Conservation (phyloP, 2,329 filamentous ascomycete genomes). For the Stagonosporopsis chrysanthemi region DNA sequence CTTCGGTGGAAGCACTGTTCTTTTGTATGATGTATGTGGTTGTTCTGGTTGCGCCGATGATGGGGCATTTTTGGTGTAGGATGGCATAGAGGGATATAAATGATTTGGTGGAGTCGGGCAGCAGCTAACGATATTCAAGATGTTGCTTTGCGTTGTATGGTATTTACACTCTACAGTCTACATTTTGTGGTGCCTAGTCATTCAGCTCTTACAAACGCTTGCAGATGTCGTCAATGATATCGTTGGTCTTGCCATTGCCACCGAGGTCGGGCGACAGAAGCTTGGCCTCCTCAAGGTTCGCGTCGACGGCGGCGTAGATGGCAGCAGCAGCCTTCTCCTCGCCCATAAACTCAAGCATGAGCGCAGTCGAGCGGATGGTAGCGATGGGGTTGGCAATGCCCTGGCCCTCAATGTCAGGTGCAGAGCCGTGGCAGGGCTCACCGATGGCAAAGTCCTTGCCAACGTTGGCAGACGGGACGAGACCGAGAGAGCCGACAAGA, state of each 20-base stretch:
- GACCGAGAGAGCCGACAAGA: constrained; percentile 86
- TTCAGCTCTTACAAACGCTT: constrained; percentile 69
- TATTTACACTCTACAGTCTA: constrained; percentile 8
- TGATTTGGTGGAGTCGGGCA: too few relatives aligned
- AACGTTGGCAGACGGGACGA: constrained; percentile 95
- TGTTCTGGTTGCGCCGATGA: too few relatives aligned
- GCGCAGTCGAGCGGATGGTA: constrained; percentile 84
- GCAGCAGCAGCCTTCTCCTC: constrained; percentile 84
- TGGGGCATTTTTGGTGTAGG: too few relatives aligned
- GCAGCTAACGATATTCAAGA: background rate
- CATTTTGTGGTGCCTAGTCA: background rate
- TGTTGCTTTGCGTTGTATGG: background rate
- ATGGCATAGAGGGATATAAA: too few relatives aligned
- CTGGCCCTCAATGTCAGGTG: constrained; percentile 92
- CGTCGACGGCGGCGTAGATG: constrained; percentile 93
- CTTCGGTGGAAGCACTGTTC: too few relatives aligned
- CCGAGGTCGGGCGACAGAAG: constrained; percentile 89
- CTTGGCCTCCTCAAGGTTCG: constrained; percentile 82
- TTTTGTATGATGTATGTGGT: too few relatives aligned
- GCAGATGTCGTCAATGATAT: constrained; percentile 88
- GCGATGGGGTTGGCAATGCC: constrained; percentile 96
- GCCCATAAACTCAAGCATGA: constrained; percentile 96
- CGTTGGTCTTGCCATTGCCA: constrained; percentile 81
- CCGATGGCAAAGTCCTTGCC: constrained; percentile 94
- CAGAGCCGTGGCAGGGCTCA: constrained; percentile 96